Evolutionary conservation across 352 stramenopile genomes (phyloP).

Genomic region (Aphanomyces stellatus): DNA sequence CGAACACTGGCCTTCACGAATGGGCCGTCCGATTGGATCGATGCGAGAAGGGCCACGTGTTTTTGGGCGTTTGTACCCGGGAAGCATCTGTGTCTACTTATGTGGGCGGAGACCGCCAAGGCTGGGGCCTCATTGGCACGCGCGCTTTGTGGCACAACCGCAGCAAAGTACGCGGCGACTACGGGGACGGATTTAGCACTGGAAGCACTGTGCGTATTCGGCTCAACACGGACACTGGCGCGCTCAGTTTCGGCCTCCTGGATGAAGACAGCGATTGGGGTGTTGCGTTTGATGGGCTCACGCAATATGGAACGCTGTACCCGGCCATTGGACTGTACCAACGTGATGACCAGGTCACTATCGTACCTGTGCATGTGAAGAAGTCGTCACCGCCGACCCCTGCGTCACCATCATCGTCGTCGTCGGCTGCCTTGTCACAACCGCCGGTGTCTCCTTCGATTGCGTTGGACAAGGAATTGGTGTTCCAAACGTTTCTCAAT

Average conservation of each 20-base stretch:
- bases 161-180: slow-evolving; percentile 83
- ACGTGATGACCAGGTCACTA: slow-evolving; percentile 82
- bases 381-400: background rate
- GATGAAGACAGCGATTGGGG: slow-evolving; percentile 79
- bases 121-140: slow-evolving; percentile 84
- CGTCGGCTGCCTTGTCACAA: background rate
- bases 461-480: slow-evolving; percentile 1
- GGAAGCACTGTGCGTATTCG: slow-evolving; percentile 72
- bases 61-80: slow-evolving; percentile 78
- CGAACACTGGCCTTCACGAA: slow-evolving; percentile 79
- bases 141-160: slow-evolving; percentile 83
- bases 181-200: slow-evolving; percentile 82
- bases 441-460: background rate
- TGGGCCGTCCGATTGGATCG: slow-evolving; percentile 82
- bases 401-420: background rate
- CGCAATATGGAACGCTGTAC: slow-evolving; percentile 81
- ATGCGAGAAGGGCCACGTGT: slow-evolving; percentile 87
- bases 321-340: slow-evolving; percentile 84
- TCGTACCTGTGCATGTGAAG: slow-evolving; percentile 28
- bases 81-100: slow-evolving; percentile 83
- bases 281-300: slow-evolving; percentile 82
- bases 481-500: slow-evolving; percentile 5
- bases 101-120: slow-evolving; percentile 80
- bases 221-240: slow-evolving; percentile 80
- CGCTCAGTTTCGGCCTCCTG: slow-evolving; percentile 70